A percentile compares a stretch with the other conserved stretches of the same genome.
These are phyloP conservation scores for Podospora didyma DNA, from an alignment of 495 filamentous ascomycete genomes.

Conservation along the genomic window DNA sequence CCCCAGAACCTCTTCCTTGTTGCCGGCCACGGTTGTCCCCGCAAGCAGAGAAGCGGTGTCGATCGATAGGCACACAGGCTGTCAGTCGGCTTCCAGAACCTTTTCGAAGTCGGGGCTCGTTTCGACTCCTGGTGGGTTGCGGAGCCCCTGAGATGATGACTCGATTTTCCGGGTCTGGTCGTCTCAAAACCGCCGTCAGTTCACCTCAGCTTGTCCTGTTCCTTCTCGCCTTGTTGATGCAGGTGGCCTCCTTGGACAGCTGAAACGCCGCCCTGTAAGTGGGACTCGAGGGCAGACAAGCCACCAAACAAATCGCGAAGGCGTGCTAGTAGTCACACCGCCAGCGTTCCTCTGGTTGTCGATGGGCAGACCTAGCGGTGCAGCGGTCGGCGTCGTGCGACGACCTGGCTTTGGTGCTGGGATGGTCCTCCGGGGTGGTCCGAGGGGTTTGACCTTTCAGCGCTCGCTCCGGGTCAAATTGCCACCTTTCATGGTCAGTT, in stretches of 20 bases:
- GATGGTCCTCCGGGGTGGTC: neutral
- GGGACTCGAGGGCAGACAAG: neutral
- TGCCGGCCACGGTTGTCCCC: neutral
- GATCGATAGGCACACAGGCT: slow-evolving; percentile 2
- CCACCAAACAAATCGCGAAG: neutral
- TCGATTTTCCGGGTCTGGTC: neutral
- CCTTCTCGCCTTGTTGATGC: neutral
- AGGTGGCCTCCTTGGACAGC: neutral
- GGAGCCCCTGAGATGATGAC: neutral
- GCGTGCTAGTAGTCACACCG: neutral
- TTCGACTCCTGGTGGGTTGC: slow-evolving; percentile 4
- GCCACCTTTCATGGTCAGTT: neutral
- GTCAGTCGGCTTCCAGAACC: slow-evolving; percentile 11
- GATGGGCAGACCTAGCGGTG: neutral
- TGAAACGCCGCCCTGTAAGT: neutral
- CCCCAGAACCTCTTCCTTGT: neutral
- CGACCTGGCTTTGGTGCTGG: neutral
- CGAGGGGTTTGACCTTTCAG: neutral
- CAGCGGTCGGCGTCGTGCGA: neutral
- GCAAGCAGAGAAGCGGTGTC: neutral
- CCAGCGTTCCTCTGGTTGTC: neutral
- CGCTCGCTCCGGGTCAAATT: neutral
- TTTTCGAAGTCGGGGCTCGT: slow-evolving; percentile 8
- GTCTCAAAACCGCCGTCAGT: neutral
- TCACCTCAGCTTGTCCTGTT: neutral